These are phyloP conservation scores for Clathrospora elynae DNA, from an alignment of 2,329 filamentous ascomycete genomes.

Conservation along the genomic window DNA sequence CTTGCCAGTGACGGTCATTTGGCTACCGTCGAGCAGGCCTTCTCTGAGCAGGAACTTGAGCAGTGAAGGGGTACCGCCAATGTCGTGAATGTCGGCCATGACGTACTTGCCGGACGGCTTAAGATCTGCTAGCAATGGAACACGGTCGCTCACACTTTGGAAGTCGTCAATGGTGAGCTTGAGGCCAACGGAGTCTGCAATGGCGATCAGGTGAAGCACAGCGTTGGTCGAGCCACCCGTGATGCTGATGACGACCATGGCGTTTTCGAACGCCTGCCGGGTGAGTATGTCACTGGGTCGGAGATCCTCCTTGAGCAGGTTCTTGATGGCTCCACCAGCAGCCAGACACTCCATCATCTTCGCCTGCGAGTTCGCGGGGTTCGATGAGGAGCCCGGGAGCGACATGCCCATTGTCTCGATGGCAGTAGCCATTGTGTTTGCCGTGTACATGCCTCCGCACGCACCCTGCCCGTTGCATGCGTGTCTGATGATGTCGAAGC, in stretches of 20 bases:
- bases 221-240: constrained; percentile 59
- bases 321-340: constrained; percentile 57
- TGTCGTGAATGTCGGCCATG: constrained; percentile 64
- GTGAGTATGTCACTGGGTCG: constrained; percentile 57
- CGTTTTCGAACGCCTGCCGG: constrained; percentile 56
- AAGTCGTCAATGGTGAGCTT: constrained; percentile 59
- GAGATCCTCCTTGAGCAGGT: constrained; percentile 58
- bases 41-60: constrained; percentile 58
- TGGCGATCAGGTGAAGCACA: constrained; percentile 58
- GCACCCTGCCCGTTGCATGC: constrained; percentile 85
- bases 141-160: constrained; percentile 57
- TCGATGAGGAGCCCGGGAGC: constrained; percentile 58
- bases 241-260: constrained; percentile 58
- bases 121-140: constrained; percentile 57
- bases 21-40: constrained; percentile 54
- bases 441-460: constrained; percentile 77
- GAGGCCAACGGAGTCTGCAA: constrained; percentile 56
- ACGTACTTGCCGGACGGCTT: constrained; percentile 61
- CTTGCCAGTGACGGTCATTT: constrained; percentile 58
- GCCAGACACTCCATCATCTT: constrained; percentile 58
- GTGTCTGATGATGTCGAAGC: constrained; percentile 92
- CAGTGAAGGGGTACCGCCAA: constrained; percentile 57
- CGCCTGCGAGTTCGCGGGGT: constrained; percentile 57
- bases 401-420: constrained; percentile 59
- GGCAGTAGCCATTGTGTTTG: constrained; percentile 59